phyloP scores from a whole-genome alignment of 2,329 filamentous ascomycete species.

The Neopestalotiopsis rosae region DNA sequence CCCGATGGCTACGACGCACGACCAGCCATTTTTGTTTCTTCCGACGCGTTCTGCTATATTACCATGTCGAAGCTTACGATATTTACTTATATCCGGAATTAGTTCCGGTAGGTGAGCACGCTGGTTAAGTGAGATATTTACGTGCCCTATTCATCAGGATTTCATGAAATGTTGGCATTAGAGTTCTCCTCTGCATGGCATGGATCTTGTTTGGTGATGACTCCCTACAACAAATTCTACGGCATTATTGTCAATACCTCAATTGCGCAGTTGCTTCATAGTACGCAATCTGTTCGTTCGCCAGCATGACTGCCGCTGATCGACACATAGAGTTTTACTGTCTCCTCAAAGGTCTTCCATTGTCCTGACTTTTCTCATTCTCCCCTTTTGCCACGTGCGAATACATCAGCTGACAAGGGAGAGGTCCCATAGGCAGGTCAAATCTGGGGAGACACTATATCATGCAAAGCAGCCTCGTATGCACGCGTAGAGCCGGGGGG shows the following conservation, averaged over 20 bases:
- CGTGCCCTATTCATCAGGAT: background rate
- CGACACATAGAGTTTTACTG: background rate
- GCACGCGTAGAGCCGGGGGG: slow-evolving; percentile 21
- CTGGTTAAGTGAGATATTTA: background rate
- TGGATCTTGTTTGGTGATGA: no score
- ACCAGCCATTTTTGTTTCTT: background rate
- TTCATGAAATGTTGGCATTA: background rate
- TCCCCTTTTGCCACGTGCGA: background rate
- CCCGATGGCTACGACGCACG: background rate
- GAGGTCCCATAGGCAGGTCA: background rate
- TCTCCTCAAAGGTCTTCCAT: background rate
- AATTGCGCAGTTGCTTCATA: no score
- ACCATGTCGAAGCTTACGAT: background rate
- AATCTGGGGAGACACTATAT: background rate
- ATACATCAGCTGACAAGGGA: background rate
- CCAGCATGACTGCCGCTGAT: no score
- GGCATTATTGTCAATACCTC: no score
- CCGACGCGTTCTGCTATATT: background rate
- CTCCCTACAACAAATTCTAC: no score
- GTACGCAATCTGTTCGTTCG: no score
- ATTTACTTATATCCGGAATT: background rate
- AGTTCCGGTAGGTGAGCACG: background rate
- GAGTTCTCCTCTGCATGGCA: no score
- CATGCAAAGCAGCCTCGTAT: slow-evolving; percentile 20
- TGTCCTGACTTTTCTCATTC: background rate